Evolutionary conservation across 441 rosid genomes (phyloP).

Genomic region (Melianthus villosus): DNA sequence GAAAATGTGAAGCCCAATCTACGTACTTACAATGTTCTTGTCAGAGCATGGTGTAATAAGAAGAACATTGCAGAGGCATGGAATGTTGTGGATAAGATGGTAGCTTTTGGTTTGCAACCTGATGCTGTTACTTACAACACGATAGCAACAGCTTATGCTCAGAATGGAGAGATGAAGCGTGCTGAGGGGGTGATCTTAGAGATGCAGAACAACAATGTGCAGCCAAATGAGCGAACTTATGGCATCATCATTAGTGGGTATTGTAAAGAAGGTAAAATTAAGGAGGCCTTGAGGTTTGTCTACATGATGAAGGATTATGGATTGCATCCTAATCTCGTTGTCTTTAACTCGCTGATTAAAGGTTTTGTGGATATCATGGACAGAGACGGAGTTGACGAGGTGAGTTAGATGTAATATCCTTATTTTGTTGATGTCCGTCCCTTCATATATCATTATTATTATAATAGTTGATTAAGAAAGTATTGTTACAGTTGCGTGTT

Average conservation of each 20-base stretch:
- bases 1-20: conserved; percentile 47
- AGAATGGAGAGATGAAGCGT: conserved; percentile 33
- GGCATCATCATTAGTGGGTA: conserved; percentile 64
- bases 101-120: conserved; percentile 43
- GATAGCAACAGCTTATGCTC: conserved; percentile 59
- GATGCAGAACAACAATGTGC: conserved; percentile 47
- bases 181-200: conserved; percentile 64
- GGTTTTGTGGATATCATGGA: conserved; percentile 56
- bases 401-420: conserved; percentile 20
- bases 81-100: conserved; percentile 56
- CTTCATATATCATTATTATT: no score
- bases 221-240: conserved; percentile 69
- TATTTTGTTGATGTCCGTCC: no score
- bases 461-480: no score
- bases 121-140: conserved; percentile 77
- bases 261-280: conserved; percentile 69
- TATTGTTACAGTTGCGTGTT: no score
- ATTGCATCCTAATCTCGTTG: conserved; percentile 71
- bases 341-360: conserved; percentile 71
- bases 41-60: conserved; percentile 70
- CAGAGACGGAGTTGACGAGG: conserved; percentile 69
- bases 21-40: conserved; percentile 63
- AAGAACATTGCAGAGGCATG: conserved; percentile 55
- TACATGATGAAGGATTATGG: conserved; percentile 68
- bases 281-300: conserved; percentile 59